Percentiles rank a stretch among this genome's conserved stretches.
Conservation (phyloP, 495 filamentous ascomycete genomes). For the Neurospora africana region DNA sequence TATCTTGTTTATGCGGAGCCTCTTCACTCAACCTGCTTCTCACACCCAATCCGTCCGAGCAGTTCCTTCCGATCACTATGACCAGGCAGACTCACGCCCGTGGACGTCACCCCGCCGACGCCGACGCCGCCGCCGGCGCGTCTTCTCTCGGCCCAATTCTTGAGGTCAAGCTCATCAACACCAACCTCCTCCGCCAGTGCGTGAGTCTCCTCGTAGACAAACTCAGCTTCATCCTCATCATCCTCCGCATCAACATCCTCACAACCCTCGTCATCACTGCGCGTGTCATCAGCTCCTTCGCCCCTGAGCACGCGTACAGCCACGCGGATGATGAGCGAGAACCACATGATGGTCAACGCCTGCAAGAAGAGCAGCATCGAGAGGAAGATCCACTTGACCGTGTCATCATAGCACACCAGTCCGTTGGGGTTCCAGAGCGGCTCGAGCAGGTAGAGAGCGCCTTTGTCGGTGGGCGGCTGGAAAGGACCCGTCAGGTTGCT, state of each 20-base stretch:
- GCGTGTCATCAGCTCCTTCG: constrained; percentile 69
- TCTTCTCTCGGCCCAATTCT: constrained; percentile 36
- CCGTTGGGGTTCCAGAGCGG: constrained; percentile 60
- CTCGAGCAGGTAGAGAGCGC: constrained; percentile 51
- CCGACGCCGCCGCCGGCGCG: constrained; percentile 26
- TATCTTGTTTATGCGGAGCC: background rate
- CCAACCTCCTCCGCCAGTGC: constrained; percentile 57
- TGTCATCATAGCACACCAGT: constrained; percentile 63
- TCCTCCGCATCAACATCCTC: constrained; percentile 65
- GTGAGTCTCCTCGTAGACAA: constrained; percentile 34
- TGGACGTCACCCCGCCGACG: constrained; percentile 26
- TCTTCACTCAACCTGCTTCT: constrained; percentile 48
- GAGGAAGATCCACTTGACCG: constrained; percentile 66
- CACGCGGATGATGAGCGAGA: constrained; percentile 74
- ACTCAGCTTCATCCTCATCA: constrained; percentile 40
- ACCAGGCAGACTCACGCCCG: constrained; percentile 52
- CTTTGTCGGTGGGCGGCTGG: constrained; percentile 44
- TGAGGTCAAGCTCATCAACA: constrained; percentile 49
- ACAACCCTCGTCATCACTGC: constrained; percentile 77
- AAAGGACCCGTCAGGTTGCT: constrained; percentile 44
- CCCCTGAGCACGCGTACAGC: constrained; percentile 66
- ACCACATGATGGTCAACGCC: constrained; percentile 74
- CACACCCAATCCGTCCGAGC: constrained; percentile 63
- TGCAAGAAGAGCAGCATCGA: constrained; percentile 69
- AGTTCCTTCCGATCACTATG: constrained; percentile 66